phyloP scores from a whole-genome alignment of 2,329 filamentous ascomycete species.

The Cercospora sp. region DNA sequence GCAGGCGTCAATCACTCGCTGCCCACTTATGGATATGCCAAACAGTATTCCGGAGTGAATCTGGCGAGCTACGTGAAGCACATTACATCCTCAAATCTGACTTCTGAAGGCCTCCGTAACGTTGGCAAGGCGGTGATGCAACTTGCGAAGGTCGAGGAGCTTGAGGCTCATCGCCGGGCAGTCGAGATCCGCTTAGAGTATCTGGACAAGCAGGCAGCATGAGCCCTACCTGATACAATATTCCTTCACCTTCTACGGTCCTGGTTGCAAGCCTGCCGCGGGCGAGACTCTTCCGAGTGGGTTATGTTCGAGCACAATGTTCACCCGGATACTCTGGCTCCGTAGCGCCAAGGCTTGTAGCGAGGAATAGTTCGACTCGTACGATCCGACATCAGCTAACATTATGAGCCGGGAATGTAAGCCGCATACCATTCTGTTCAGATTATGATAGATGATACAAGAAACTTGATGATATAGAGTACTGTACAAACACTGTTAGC shows the following conservation, averaged over 20 bases:
- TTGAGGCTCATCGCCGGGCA: slow-evolving; percentile 85
- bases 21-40: slow-evolving; percentile 95
- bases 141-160: slow-evolving; percentile 86
- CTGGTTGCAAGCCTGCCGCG: neutral
- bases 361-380: neutral
- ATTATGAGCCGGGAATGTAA: neutral
- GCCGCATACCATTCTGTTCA: neutral
- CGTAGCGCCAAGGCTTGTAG: neutral
- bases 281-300: neutral
- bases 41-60: slow-evolving; percentile 98
- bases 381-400: neutral
- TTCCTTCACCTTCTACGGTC: neutral
- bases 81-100: slow-evolving; percentile 92
- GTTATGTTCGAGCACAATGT: neutral
- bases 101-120: slow-evolving; percentile 77
- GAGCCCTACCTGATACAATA: neutral
- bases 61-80: slow-evolving; percentile 95
- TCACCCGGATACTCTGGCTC: neutral
- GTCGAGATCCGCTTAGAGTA: slow-evolving; percentile 62
- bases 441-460: neutral
- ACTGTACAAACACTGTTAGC: neutral
- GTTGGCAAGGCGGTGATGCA: slow-evolving; percentile 91
- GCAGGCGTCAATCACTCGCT: slow-evolving; percentile 97
- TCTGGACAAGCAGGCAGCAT: slow-evolving; percentile 17
- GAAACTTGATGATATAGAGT: slow-evolving; percentile 8